Evolutionary conservation across 176 grass and related monocot species (phyloP).

Genomic region (Aegilops umbellulata): DNA sequence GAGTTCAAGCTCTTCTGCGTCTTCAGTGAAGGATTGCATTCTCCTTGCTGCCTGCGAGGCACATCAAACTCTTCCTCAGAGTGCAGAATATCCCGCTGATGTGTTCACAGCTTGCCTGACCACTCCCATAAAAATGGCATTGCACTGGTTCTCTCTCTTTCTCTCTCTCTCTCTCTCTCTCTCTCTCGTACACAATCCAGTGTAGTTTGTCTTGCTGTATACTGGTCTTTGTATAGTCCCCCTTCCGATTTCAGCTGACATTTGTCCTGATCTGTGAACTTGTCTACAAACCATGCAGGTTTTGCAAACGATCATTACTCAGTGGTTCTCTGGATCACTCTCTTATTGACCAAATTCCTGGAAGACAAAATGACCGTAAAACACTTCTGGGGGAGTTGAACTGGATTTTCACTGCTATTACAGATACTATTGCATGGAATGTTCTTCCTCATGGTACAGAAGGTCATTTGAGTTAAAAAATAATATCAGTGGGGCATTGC

Average conservation of each 20-base stretch:
- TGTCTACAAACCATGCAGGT: constrained; percentile 56
- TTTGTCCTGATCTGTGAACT: constrained; percentile 14
- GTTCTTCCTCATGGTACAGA: constrained; percentile 91
- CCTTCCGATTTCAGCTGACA: not conserved
- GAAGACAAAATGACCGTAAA: constrained; percentile 97
- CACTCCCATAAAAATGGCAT: constrained; percentile 98
- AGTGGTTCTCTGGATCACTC: constrained; percentile 58
- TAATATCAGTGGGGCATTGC: not conserved
- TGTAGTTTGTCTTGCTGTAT: not conserved
- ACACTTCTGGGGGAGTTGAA: constrained; percentile 95
- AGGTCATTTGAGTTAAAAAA: not conserved
- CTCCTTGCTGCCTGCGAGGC: constrained; percentile 95
- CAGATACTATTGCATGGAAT: constrained; percentile 99
- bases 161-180: not conserved
- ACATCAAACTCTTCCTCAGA: constrained; percentile 94
- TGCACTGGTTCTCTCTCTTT: constrained; percentile 61
- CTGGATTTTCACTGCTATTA: constrained; percentile 99
- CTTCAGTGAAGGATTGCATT: constrained; percentile 86
- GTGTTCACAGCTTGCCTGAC: constrained; percentile 94
- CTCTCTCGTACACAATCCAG: not conserved
- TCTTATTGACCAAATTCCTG: constrained; percentile 90
- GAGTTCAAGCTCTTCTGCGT: constrained; percentile 56
- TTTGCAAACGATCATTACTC: constrained; percentile 78
- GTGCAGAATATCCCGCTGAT: constrained; percentile 90
- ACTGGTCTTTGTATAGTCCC: not conserved